phyloP scores from a whole-genome alignment of 352 stramenopile species.

The Phytophthora cajani region DNA sequence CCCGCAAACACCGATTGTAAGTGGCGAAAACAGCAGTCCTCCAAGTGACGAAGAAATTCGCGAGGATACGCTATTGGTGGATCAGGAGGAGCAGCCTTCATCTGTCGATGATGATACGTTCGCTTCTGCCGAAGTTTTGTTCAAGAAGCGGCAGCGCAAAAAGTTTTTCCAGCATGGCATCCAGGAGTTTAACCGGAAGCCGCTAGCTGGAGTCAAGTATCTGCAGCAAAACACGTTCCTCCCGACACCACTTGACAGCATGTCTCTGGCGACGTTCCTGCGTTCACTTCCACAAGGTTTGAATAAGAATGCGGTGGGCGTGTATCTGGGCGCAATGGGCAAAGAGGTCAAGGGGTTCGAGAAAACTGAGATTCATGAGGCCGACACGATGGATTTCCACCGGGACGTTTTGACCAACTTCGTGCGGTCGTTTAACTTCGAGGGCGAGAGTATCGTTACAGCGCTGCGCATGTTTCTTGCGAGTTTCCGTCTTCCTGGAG shows the following conservation, averaged over 20 bases:
- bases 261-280: slow-evolving; percentile 87
- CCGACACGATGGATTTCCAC: slow-evolving; percentile 89
- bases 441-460: slow-evolving; percentile 73
- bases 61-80: slow-evolving; percentile 42
- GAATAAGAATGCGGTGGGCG: slow-evolving; percentile 82
- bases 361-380: slow-evolving; percentile 75
- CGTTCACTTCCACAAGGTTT: slow-evolving; percentile 83
- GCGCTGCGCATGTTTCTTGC: slow-evolving; percentile 86
- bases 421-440: slow-evolving; percentile 85
- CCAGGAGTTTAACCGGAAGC: slow-evolving; percentile 95
- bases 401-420: slow-evolving; percentile 74
- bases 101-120: slow-evolving; percentile 31
- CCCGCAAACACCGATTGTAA: slow-evolving; percentile 23
- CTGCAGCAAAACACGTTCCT: slow-evolving; percentile 83
- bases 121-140: slow-evolving; percentile 56
- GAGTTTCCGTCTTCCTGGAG: slow-evolving; percentile 84
- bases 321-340: slow-evolving; percentile 87
- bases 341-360: slow-evolving; percentile 83
- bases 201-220: slow-evolving; percentile 89
- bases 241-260: slow-evolving; percentile 74
- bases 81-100: slow-evolving; percentile 23
- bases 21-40: slow-evolving; percentile 21
- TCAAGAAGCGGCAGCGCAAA: slow-evolving; percentile 76
- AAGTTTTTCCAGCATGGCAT: slow-evolving; percentile 89
- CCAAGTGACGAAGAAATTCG: slow-evolving; percentile 38